These are phyloP conservation scores for Myxozyma neglecta DNA, from an alignment of 805 yeast species.

Conservation along the genomic window DNA sequence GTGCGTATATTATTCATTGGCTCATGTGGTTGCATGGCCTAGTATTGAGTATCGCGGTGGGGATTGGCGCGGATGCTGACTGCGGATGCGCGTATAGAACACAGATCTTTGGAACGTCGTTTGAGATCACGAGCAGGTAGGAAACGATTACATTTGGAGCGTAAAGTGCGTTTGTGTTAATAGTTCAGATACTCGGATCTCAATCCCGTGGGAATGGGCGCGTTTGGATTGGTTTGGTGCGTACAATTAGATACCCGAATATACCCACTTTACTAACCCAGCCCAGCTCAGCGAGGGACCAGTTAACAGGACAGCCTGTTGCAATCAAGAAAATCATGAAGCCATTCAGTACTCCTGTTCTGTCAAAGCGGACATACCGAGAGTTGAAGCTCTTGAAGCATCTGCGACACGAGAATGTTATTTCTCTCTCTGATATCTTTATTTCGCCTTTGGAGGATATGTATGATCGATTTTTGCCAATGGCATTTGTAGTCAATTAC, in stretches of 20 bases:
- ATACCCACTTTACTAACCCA: background rate
- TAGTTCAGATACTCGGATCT: slow-evolving; percentile 73
- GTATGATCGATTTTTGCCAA: slow-evolving; percentile 33
- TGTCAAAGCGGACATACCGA: slow-evolving; percentile 95
- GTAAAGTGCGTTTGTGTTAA: background rate
- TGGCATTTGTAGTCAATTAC: background rate
- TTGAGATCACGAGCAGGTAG: slow-evolving; percentile 70
- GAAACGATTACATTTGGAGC: slow-evolving; percentile 28
- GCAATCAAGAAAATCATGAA: slow-evolving; percentile 98
- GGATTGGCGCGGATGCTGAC: slow-evolving; percentile 26
- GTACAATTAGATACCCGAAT: background rate
- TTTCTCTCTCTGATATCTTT: slow-evolving; percentile 89
- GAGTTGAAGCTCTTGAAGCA: slow-evolving; percentile 92
- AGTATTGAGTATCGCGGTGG: background rate
- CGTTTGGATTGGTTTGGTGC: slow-evolving; percentile 89
- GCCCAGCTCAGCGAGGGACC: slow-evolving; percentile 76
- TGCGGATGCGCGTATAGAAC: slow-evolving; percentile 54
- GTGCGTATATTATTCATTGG: slow-evolving; percentile 15
- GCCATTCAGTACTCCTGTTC: slow-evolving; percentile 90
- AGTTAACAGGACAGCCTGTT: slow-evolving; percentile 84
- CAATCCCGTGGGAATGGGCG: slow-evolving; percentile 99
- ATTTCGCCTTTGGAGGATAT: slow-evolving; percentile 94
- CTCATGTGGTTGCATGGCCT: no score
- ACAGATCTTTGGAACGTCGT: slow-evolving; percentile 92
- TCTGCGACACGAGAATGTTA: slow-evolving; percentile 89